Conservation (phyloP, 2,329 filamentous ascomycete genomes). For the Epichloe gansuensis region DNA sequence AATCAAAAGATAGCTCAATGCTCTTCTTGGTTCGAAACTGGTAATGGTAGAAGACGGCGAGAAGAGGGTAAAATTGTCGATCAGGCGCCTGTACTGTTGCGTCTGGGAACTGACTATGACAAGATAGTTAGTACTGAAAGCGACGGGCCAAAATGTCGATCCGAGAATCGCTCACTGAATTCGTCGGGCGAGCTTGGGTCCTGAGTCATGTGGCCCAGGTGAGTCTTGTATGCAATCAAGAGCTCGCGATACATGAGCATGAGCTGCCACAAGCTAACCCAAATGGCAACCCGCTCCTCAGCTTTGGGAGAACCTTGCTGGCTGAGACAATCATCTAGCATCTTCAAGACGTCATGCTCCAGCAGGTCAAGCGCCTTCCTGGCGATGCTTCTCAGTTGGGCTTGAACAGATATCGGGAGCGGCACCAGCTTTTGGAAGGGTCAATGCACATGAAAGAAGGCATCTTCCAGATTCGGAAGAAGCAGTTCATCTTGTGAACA, state of each 20-base stretch:
- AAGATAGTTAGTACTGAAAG: not conserved
- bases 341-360: slow-evolving; percentile 28
- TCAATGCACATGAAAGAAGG: slow-evolving; percentile 29
- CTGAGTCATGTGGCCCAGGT: slow-evolving; percentile 14
- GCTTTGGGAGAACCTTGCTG: slow-evolving; percentile 26
- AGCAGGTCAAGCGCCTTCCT: slow-evolving; percentile 23
- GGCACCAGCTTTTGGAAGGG: slow-evolving; percentile 24
- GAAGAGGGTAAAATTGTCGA: slow-evolving; percentile 24
- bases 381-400: slow-evolving; percentile 28
- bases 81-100: slow-evolving; percentile 16
- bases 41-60: slow-evolving; percentile 28
- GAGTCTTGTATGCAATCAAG: slow-evolving; percentile 18
- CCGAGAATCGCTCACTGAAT: slow-evolving; percentile 2
- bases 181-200: slow-evolving; percentile 12
- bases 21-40: slow-evolving; percentile 30
- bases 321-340: slow-evolving; percentile 26
- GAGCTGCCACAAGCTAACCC: slow-evolving; percentile 37
- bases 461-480: slow-evolving; percentile 37
- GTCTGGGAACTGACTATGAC: slow-evolving; percentile 10
- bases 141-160: not conserved
- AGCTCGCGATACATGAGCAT: slow-evolving; percentile 37
- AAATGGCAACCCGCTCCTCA: slow-evolving; percentile 31
- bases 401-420: slow-evolving; percentile 28
- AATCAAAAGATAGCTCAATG: slow-evolving; percentile 26
- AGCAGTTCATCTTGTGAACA: slow-evolving; percentile 35